Percentiles rank a stretch among this genome's conserved stretches.
These are phyloP conservation scores for Ophiocordyceps unilateralis DNA, from an alignment of 2,329 filamentous ascomycete species.

Conservation along the genomic window DNA sequence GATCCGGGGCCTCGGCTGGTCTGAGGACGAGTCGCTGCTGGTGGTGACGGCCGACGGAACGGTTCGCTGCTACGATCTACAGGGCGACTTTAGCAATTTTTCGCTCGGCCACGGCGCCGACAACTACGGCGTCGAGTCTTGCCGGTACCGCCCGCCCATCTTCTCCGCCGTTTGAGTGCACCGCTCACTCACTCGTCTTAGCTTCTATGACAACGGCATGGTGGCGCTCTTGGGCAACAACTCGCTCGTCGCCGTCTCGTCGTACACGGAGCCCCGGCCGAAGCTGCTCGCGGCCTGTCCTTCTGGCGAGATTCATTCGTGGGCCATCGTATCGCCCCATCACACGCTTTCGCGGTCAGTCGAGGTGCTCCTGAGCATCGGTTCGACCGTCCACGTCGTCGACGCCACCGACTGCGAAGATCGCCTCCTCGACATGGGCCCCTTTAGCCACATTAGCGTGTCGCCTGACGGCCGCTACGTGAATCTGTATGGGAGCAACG, in stretches of 20 bases:
- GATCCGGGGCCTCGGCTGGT: slow-evolving; percentile 86
- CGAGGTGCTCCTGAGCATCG: slow-evolving; percentile 76
- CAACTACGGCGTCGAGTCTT: slow-evolving; percentile 72
- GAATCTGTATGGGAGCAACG: slow-evolving; percentile 70
- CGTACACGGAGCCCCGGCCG: slow-evolving; percentile 80
- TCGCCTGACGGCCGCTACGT: slow-evolving; percentile 83
- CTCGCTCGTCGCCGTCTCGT: slow-evolving; percentile 66
- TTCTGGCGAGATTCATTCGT: slow-evolving; percentile 65
- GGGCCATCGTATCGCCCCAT: slow-evolving; percentile 75
- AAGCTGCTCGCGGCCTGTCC: slow-evolving; percentile 63
- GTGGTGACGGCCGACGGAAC: slow-evolving; percentile 80
- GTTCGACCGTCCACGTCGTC: slow-evolving; percentile 67
- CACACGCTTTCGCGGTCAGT: slow-evolving; percentile 85
- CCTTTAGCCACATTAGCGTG: slow-evolving; percentile 78
- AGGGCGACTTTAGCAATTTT: slow-evolving; percentile 90
- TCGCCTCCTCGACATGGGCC: slow-evolving; percentile 75
- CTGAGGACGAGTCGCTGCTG: slow-evolving; percentile 81
- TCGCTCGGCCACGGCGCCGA: slow-evolving; percentile 80
- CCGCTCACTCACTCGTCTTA: slow-evolving; percentile 5
- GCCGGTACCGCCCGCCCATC: slow-evolving; percentile 30
- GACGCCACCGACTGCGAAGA: slow-evolving; percentile 87
- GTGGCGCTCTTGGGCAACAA: slow-evolving; percentile 86
- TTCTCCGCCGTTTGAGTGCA: background rate
- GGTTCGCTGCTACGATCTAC: slow-evolving; percentile 81
- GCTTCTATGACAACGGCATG: slow-evolving; percentile 82